These are phyloP conservation scores for Ogataea zsoltii DNA, from an alignment of 805 yeast species.

Conservation along the genomic window DNA sequence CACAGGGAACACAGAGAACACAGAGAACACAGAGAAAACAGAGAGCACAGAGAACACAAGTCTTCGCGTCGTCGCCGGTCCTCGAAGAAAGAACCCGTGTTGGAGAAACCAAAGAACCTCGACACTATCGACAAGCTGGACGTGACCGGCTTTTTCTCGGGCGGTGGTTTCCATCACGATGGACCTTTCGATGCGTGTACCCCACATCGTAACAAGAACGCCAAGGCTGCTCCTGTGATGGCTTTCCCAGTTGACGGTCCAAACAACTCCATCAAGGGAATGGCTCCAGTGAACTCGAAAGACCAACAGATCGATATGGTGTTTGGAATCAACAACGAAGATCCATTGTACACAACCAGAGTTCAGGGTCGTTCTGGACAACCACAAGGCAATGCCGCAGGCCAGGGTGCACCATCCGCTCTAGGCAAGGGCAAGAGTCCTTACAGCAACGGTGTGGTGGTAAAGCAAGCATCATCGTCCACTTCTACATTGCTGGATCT, in stretches of 20 bases:
- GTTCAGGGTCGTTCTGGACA: constrained; percentile 5
- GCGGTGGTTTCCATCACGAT: constrained; percentile 95
- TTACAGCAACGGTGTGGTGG: constrained; percentile 34
- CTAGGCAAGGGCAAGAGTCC: constrained; percentile 23
- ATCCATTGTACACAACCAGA: constrained; percentile 35
- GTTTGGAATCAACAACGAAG: constrained; percentile 68
- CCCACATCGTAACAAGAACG: constrained; percentile 85
- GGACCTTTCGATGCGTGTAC: constrained; percentile 99
- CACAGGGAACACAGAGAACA: constrained; percentile 24
- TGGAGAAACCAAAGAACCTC: constrained; percentile 65
- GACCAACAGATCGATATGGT: constrained; percentile 70
- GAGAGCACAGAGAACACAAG: constrained; percentile 24
- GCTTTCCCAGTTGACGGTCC: constrained; percentile 98
- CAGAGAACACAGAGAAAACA: constrained; percentile 16
- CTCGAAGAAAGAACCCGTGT: constrained; percentile 40
- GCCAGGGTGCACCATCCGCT: background rate
- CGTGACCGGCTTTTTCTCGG: constrained; percentile 92
- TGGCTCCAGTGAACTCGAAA: constrained; percentile 53
- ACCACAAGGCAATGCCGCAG: background rate
- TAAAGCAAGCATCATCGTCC: constrained; percentile 30
- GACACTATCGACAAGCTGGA: constrained; percentile 95
- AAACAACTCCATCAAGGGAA: constrained; percentile 77
- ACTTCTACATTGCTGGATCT: constrained; percentile 33
- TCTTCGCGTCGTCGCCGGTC: constrained; percentile 36
- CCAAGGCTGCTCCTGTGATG: constrained; percentile 81